A percentile compares a stretch with the other conserved stretches of the same genome.
phyloP scores from a whole-genome alignment of 2,329 filamentous ascomycete species.

The Fusarium sp. region DNA sequence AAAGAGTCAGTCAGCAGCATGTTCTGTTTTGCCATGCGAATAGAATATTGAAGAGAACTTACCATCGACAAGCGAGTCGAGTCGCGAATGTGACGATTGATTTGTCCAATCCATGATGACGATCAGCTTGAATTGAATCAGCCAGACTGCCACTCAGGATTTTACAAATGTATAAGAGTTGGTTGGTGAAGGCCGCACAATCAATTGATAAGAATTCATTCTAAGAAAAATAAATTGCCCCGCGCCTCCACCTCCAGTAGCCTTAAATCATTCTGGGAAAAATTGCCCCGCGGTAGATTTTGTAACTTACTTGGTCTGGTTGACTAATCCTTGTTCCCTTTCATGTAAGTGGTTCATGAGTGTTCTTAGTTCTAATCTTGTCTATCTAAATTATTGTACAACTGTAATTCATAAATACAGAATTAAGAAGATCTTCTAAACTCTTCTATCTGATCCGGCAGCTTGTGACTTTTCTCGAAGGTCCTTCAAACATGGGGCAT shows the following conservation, averaged over 20 bases:
- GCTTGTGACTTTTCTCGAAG: conserved; percentile 50
- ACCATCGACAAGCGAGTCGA: conserved; percentile 45
- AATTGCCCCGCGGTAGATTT: neutral
- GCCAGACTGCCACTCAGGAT: conserved; percentile 16
- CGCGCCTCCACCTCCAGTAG: conserved; percentile 22
- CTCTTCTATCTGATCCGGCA: conserved; percentile 44
- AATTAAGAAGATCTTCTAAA: conserved; percentile 29
- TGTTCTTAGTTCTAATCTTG: neutral
- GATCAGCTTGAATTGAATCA: conserved; percentile 9
- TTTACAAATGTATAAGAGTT: neutral
- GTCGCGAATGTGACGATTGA: conserved; percentile 41
- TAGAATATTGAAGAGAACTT: conserved; percentile 1
- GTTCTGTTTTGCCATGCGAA: conserved; percentile 7
- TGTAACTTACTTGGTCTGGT: neutral
- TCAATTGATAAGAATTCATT: conserved; percentile 19
- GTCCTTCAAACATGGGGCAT: conserved; percentile 58
- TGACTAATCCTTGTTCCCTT: neutral
- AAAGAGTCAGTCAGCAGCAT: conserved; percentile 19
- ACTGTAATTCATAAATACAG: neutral
- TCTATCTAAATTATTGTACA: neutral
- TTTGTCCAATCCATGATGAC: conserved; percentile 45
- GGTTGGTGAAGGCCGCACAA: conserved; percentile 17
- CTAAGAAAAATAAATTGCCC: conserved; percentile 45
- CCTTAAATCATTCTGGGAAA: neutral
- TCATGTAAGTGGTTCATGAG: neutral